Percentiles rank a stretch among this genome's conserved stretches.
Conservation (phyloP, 169 alveolate genomes). For the Babesia sp. region DNA sequence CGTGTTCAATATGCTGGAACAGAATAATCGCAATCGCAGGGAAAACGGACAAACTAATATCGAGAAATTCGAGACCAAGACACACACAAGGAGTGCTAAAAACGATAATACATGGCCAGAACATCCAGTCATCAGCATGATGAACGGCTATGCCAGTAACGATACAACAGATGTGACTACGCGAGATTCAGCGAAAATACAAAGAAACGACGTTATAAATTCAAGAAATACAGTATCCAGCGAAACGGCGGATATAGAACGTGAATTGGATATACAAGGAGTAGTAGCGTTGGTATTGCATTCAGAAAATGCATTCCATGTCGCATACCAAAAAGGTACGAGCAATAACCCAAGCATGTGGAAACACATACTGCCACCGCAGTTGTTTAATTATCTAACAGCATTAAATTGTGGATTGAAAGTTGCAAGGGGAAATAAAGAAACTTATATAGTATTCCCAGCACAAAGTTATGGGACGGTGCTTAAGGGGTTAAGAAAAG, state of each 20-base stretch:
- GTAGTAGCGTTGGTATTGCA: constrained; percentile 55
- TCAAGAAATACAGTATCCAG: background rate
- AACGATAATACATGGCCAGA: background rate
- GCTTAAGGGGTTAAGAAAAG: constrained; percentile 40
- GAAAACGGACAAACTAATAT: background rate
- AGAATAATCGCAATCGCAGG: background rate
- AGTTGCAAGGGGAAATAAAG: constrained; percentile 30
- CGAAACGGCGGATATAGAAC: background rate
- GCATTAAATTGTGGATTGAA: constrained; percentile 40
- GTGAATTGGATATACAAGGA: constrained; percentile 24
- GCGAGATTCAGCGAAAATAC: background rate
- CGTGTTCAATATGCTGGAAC: background rate
- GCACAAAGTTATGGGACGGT: constrained; percentile 68
- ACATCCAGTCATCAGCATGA: too few relatives aligned
- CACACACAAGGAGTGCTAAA: background rate
- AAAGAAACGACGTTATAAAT: background rate
- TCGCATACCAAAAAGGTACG: constrained; percentile 9
- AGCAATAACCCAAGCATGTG: constrained; percentile 8
- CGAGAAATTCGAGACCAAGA: background rate
- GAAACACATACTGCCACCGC: constrained; percentile 23
- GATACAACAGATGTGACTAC: too few relatives aligned
- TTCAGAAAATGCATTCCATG: constrained; percentile 37
- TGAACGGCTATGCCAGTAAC: too few relatives aligned
- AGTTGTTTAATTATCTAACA: constrained; percentile 23
- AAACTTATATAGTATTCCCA: constrained; percentile 53